Conservation (phyloP, 164 flowering plant species). For the Berberis thunbergii region DNA sequence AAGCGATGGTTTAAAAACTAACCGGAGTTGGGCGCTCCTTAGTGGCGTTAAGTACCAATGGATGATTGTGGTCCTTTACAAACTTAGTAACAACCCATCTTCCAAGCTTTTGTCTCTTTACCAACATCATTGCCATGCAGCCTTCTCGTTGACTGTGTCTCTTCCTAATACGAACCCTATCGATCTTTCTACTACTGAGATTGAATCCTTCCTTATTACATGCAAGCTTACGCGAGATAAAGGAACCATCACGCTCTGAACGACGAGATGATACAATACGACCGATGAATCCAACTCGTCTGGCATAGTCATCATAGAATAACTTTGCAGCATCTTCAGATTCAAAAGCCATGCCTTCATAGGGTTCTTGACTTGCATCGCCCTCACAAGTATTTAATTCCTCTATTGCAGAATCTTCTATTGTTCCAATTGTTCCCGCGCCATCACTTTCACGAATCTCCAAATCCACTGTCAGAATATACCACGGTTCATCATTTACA, state of each 20-base stretch:
- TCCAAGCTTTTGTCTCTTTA: constrained; percentile 22
- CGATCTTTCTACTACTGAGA: constrained; percentile 9
- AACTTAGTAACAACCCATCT: constrained; percentile 35
- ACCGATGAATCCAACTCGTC: constrained; percentile 13
- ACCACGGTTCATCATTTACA: too few species aligned
- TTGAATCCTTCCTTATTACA: constrained; percentile 22
- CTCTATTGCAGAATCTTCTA: too few species aligned
- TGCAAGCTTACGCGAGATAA: constrained; percentile 15
- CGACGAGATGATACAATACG: constrained; percentile 20
- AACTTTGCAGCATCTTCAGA: constrained; percentile 23
- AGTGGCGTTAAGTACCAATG: constrained; percentile 18
- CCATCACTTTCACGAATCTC: too few species aligned
- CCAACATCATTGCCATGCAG: constrained; percentile 34
- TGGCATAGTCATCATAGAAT: constrained; percentile 23
- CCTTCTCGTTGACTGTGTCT: constrained; percentile 42
- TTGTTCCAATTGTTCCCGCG: too few species aligned
- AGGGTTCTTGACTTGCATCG: constrained; percentile 13
- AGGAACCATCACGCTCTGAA: constrained; percentile 16
- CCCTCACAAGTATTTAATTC: too few species aligned
- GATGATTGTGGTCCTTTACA: constrained; percentile 34
- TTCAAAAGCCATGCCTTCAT: constrained; percentile 21
- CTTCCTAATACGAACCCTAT: constrained; percentile 23
- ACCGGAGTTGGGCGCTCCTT: constrained; percentile 26
- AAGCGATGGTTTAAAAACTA: constrained; percentile 30
- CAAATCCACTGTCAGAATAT: too few species aligned